These are phyloP conservation scores for Fusarium sp. DNA, from an alignment of 2,329 filamentous ascomycete genomes.

Conservation along the genomic window DNA sequence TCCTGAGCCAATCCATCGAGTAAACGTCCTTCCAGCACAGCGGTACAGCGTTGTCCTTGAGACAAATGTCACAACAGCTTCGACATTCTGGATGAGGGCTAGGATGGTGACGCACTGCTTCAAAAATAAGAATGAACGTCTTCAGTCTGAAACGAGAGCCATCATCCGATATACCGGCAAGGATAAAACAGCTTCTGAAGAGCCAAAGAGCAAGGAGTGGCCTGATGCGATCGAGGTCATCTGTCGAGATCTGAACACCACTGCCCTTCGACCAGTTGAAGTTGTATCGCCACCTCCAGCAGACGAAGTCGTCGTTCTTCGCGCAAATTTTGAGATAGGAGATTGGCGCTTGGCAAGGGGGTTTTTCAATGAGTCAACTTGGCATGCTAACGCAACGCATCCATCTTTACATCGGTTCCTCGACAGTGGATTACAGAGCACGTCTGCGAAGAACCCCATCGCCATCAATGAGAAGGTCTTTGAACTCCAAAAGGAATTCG, in stretches of 20 bases:
- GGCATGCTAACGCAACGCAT: slow-evolving; percentile 50
- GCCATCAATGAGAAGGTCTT: slow-evolving; percentile 46
- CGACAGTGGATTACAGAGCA: slow-evolving; percentile 32
- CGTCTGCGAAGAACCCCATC: slow-evolving; percentile 22
- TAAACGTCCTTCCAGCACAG: slow-evolving; percentile 76
- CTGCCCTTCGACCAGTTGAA: slow-evolving; percentile 53
- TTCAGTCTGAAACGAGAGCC: slow-evolving; percentile 45
- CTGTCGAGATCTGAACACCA: slow-evolving; percentile 64
- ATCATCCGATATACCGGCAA: slow-evolving; percentile 45
- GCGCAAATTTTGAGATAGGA: slow-evolving; percentile 65
- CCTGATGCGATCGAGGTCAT: slow-evolving; percentile 56
- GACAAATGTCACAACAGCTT: slow-evolving; percentile 62
- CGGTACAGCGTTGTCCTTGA: slow-evolving; percentile 74
- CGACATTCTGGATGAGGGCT: slow-evolving; percentile 72
- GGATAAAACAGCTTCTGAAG: neutral
- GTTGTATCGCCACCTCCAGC: slow-evolving; percentile 49
- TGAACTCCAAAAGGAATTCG: slow-evolving; percentile 48
- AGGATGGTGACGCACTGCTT: slow-evolving; percentile 55
- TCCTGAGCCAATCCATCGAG: slow-evolving; percentile 64
- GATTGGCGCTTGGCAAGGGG: slow-evolving; percentile 62
- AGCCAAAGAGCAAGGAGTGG: slow-evolving; percentile 59
- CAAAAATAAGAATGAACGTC: slow-evolving; percentile 42
- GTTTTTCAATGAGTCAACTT: slow-evolving; percentile 63
- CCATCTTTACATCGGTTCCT: slow-evolving; percentile 51
- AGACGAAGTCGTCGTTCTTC: slow-evolving; percentile 55